Percentiles rank a stretch among this genome's conserved stretches.
Evolutionary conservation across 2,329 filamentous ascomycete species (phyloP).

Genomic region (Botrytis cinerea): DNA sequence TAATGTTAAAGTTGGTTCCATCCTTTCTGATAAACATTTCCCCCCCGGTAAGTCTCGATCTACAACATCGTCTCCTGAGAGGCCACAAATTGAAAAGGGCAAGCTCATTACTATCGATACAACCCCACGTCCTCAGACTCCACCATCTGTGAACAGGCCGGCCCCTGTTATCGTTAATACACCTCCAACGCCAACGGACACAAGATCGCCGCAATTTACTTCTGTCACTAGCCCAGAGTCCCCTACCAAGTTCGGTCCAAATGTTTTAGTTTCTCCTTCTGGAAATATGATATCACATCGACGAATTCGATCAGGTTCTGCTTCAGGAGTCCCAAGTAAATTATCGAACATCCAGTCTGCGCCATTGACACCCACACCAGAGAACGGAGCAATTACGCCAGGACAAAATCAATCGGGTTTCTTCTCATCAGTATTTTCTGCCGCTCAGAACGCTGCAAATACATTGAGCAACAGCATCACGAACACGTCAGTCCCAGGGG

Average conservation of each 20-base stretch:
- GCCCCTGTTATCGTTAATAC: slow-evolving; percentile 63
- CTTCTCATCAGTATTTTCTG: slow-evolving; percentile 91
- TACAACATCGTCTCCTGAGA: slow-evolving; percentile 36
- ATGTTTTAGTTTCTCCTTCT: slow-evolving; percentile 62
- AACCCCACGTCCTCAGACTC: slow-evolving; percentile 36
- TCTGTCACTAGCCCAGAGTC: slow-evolving; percentile 35
- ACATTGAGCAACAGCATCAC: slow-evolving; percentile 73
- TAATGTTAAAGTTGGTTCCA: slow-evolving; percentile 37
- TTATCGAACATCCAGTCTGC: slow-evolving; percentile 74
- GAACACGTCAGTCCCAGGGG: slow-evolving; percentile 60
- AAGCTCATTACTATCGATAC: slow-evolving; percentile 35
- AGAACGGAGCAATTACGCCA: slow-evolving; percentile 56
- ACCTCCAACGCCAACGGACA: slow-evolving; percentile 63
- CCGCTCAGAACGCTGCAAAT: slow-evolving; percentile 86
- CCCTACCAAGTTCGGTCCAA: slow-evolving; percentile 36
- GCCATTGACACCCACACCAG: slow-evolving; percentile 74
- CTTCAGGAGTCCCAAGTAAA: slow-evolving; percentile 68
- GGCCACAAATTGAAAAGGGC: slow-evolving; percentile 35
- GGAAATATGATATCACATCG: slow-evolving; percentile 75
- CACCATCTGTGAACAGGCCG: slow-evolving; percentile 35
- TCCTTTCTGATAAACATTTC: slow-evolving; percentile 38
- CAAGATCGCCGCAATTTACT: slow-evolving; percentile 37
- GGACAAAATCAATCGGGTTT: slow-evolving; percentile 64
- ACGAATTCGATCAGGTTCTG: slow-evolving; percentile 58
- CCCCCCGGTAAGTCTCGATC: slow-evolving; percentile 29